Conservation (phyloP, 2,329 filamentous ascomycete genomes). For the Cryphonectria nitschkei region DNA sequence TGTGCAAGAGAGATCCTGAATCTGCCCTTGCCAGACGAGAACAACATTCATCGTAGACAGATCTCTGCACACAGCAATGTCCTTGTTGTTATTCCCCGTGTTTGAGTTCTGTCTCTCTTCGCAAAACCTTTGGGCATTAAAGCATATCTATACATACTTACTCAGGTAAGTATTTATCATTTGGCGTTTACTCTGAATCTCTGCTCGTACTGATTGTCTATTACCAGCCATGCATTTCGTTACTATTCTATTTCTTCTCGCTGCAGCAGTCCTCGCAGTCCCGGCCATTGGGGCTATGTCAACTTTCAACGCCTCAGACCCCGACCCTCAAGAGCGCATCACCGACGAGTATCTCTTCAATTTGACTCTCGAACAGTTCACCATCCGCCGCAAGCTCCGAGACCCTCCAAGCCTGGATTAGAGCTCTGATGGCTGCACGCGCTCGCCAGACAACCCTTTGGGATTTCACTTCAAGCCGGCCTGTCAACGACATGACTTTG, state of each 20-base stretch:
- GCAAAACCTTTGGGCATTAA: background rate
- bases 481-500: slow-evolving; percentile 61
- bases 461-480: slow-evolving; percentile 48
- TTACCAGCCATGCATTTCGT: background rate
- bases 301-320: background rate
- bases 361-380: slow-evolving; percentile 47
- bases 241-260: background rate
- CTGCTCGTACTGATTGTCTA: background rate
- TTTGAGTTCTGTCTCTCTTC: background rate
- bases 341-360: slow-evolving; percentile 54
- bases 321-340: background rate
- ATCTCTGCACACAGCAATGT: background rate
- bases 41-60: background rate
- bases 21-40: background rate
- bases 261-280: background rate
- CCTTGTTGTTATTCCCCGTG: background rate
- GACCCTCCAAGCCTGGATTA: slow-evolving; percentile 46
- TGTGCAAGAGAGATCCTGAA: background rate
- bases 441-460: slow-evolving; percentile 48
- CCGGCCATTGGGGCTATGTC: background rate
- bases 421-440: slow-evolving; percentile 48
- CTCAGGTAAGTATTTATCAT: background rate
- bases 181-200: background rate
- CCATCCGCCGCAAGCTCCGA: slow-evolving; percentile 42
- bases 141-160: background rate